phyloP scores from a whole-genome alignment of 768 basidiomycete genomes.

The Russula foetens region DNA sequence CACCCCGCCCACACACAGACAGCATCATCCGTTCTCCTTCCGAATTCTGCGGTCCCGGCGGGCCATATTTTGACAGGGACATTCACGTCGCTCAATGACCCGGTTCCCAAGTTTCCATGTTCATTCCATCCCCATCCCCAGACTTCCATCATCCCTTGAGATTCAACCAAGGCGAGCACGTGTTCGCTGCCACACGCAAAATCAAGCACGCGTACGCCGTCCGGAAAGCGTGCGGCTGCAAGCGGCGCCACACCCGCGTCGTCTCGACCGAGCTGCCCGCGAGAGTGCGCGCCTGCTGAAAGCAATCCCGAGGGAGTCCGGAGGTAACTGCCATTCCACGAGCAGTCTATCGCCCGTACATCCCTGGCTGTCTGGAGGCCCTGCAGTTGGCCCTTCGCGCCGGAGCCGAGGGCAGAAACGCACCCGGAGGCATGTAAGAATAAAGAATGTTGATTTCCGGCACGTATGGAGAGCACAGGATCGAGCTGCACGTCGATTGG shows the following conservation, averaged over 20 bases:
- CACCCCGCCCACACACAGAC: conserved; percentile 40
- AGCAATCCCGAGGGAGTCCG: conserved; percentile 28
- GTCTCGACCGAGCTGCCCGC: conserved; percentile 58
- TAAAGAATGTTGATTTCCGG: conserved; percentile 50
- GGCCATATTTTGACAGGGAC: conserved; percentile 51
- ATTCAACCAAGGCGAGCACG: conserved; percentile 36
- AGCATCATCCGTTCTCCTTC: background rate
- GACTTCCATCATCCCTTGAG: conserved; percentile 28
- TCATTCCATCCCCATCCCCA: conserved; percentile 99
- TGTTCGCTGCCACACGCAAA: conserved; percentile 77
- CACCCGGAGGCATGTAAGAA: conserved; percentile 38
- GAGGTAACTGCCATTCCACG: conserved; percentile 76
- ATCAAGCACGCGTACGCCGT: conserved; percentile 17
- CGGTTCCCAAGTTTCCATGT: conserved; percentile 85
- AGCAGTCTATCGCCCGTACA: conserved; percentile 42
- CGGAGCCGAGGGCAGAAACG: conserved; percentile 53
- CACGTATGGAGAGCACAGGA: conserved; percentile 26
- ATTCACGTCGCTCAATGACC: conserved; percentile 45
- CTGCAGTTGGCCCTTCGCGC: conserved; percentile 59
- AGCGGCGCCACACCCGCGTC: conserved; percentile 1
- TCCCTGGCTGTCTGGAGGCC: conserved; percentile 25
- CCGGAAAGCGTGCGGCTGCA: conserved; percentile 28
- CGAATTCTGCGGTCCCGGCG: conserved; percentile 4
- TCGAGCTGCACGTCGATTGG: conserved; percentile 12
- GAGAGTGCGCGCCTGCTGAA: conserved; percentile 45